Conservation (phyloP, 257 asterid genomes). For the Solanum paucissectum region DNA sequence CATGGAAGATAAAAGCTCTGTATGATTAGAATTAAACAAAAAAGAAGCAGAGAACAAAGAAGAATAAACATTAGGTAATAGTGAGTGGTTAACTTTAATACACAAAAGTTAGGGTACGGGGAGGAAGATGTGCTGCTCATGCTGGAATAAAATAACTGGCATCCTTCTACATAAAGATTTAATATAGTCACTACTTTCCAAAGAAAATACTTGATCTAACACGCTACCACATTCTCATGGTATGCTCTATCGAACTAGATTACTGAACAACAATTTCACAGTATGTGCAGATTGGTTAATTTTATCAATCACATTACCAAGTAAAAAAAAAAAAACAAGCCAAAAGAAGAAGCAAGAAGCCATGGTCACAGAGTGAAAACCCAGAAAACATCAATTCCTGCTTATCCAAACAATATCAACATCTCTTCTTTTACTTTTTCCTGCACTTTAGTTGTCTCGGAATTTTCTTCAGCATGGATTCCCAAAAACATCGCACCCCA, state of each 20-base stretch:
- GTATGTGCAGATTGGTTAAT: neutral
- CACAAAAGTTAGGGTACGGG: neutral
- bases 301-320: neutral
- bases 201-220: neutral
- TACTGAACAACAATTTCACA: neutral
- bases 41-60: neutral
- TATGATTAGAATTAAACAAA: neutral
- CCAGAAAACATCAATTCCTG: neutral
- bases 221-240: neutral
- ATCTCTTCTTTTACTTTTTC: neutral
- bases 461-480: neutral
- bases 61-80: neutral
- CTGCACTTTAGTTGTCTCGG: neutral
- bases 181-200: neutral
- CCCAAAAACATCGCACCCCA: neutral
- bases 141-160: neutral
- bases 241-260: neutral
- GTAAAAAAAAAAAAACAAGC: neutral
- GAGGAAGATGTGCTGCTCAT: neutral
- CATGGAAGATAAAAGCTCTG: neutral
- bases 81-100: neutral
- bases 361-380: neutral
- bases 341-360: neutral
- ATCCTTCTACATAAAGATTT: neutral
- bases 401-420: neutral